phyloP scores from a whole-genome alignment of 75 land plant genomes.

The Pinus albicaulis region DNA sequence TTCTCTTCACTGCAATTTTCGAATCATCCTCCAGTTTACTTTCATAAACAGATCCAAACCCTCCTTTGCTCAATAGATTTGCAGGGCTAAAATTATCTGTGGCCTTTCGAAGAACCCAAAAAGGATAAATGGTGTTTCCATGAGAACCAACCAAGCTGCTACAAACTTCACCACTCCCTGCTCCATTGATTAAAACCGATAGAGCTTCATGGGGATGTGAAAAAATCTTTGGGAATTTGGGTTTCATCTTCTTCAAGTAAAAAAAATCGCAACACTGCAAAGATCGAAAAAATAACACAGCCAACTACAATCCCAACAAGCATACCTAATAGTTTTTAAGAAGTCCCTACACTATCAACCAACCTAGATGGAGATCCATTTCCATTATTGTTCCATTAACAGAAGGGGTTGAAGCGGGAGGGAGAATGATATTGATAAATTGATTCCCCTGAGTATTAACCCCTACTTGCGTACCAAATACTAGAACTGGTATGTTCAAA shows the following conservation, averaged over 20 bases:
- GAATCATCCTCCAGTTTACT: slow-evolving; percentile 77
- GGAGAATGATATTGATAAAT: slow-evolving; percentile 19
- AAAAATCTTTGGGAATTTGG: slow-evolving; percentile 19
- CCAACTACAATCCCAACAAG: slow-evolving; percentile 34
- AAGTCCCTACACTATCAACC: not conserved
- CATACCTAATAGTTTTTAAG: slow-evolving; percentile 10
- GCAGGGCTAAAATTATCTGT: slow-evolving; percentile 71
- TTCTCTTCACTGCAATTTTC: slow-evolving; percentile 79
- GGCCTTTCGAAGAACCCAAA: too few species aligned
- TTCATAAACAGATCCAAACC: slow-evolving; percentile 84
- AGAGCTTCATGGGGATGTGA: not conserved
- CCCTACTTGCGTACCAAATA: too few species aligned
- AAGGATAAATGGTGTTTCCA: slow-evolving; percentile 31
- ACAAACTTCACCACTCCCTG: slow-evolving; percentile 21
- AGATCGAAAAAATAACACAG: slow-evolving; percentile 22
- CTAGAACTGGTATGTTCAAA: slow-evolving; percentile 55
- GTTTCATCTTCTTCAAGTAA: slow-evolving; percentile 11
- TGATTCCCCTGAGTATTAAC: too few species aligned
- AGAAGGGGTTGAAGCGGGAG: slow-evolving; percentile 10
- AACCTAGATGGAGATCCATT: slow-evolving; percentile 3
- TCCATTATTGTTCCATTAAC: not conserved
- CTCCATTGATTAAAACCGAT: too few species aligned
- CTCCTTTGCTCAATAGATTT: slow-evolving; percentile 72
- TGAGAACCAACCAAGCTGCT: slow-evolving; percentile 16
- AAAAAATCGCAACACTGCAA: slow-evolving; percentile 8